Conservation (phyloP, 352 stramenopile species). For the Pythium sukuiense region DNA sequence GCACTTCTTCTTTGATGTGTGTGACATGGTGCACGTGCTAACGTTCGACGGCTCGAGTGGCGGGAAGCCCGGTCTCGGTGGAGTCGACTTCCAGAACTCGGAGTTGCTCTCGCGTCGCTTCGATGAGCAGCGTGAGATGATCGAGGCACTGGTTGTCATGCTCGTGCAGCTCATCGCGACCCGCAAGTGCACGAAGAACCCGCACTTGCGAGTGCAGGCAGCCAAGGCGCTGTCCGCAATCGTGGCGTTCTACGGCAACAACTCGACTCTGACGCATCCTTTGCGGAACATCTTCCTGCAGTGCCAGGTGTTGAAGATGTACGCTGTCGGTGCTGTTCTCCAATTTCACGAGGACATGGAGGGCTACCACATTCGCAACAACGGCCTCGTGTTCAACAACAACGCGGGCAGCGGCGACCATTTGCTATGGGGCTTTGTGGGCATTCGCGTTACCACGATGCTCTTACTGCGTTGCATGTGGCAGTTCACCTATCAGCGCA, state of each 20-base stretch:
- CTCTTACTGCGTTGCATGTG: slow-evolving; percentile 68
- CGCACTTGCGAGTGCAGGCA: slow-evolving; percentile 65
- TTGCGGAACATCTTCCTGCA: slow-evolving; percentile 42
- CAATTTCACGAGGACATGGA: slow-evolving; percentile 79
- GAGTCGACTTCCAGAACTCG: slow-evolving; percentile 32
- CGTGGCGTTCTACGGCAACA: slow-evolving; percentile 60
- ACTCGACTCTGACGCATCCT: slow-evolving; percentile 35
- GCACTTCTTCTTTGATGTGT: slow-evolving; percentile 78
- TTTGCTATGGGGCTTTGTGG: slow-evolving; percentile 70
- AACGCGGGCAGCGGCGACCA: slow-evolving; percentile 63
- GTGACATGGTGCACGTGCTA: slow-evolving; percentile 56
- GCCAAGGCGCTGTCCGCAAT: slow-evolving; percentile 55
- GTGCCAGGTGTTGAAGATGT: slow-evolving; percentile 41
- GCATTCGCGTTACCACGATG: slow-evolving; percentile 55
- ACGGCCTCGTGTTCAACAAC: slow-evolving; percentile 63
- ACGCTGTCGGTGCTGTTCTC: slow-evolving; percentile 44
- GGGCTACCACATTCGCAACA: slow-evolving; percentile 66
- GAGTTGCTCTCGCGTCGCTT: background rate
- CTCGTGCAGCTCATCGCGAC: slow-evolving; percentile 58
- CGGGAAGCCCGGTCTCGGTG: slow-evolving; percentile 1
- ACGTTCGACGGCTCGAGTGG: slow-evolving; percentile 34
- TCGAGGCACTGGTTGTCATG: slow-evolving; percentile 66
- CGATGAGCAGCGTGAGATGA: slow-evolving; percentile 20
- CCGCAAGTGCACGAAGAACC: slow-evolving; percentile 62
- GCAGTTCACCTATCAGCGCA: slow-evolving; percentile 50